Percentiles rank a stretch among this genome's conserved stretches.
Evolutionary conservation across 208 protist genomes (phyloP).

Genomic region (Crithidia sp.): DNA sequence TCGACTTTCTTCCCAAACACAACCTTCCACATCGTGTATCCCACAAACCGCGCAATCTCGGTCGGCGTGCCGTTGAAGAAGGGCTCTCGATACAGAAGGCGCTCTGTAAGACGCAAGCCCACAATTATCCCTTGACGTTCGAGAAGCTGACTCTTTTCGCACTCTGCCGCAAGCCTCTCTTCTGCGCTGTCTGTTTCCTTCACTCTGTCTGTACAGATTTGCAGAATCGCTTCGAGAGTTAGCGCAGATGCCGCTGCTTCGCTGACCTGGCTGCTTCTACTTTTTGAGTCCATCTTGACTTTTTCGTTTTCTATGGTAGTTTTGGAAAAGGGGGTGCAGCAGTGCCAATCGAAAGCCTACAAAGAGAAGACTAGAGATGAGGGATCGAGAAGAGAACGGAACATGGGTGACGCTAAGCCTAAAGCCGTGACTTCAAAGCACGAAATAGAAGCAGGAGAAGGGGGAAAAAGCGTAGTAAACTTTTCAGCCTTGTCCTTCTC

Average conservation of each 20-base stretch:
- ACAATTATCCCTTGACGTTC: constrained; percentile 68
- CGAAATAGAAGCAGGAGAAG: neutral
- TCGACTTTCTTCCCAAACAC: constrained; percentile 81
- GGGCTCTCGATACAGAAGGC: constrained; percentile 75
- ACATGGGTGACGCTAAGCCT: too few species aligned
- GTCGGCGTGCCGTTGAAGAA: constrained; percentile 59
- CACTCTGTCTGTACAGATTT: constrained; percentile 27
- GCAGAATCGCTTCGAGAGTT: constrained; percentile 54
- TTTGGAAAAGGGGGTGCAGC: too few species aligned
- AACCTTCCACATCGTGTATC: constrained; percentile 66
- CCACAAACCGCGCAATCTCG: constrained; percentile 74
- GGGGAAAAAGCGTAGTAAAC: neutral
- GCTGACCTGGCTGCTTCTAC: constrained; percentile 35
- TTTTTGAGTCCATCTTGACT: constrained; percentile 14
- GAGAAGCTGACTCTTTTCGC: constrained; percentile 36
- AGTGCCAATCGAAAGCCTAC: too few species aligned
- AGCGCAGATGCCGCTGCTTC: constrained; percentile 58
- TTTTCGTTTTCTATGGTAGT: too few species aligned
- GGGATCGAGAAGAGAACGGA: too few species aligned
- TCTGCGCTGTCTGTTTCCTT: constrained; percentile 19
- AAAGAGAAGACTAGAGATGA: too few species aligned
- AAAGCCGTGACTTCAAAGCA: neutral
- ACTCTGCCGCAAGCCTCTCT: constrained; percentile 28
- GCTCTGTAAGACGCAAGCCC: constrained; percentile 69
- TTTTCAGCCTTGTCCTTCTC: too few species aligned